phyloP scores from a whole-genome alignment of 2,329 filamentous ascomycete genomes.

The Epicoccum nigrum region DNA sequence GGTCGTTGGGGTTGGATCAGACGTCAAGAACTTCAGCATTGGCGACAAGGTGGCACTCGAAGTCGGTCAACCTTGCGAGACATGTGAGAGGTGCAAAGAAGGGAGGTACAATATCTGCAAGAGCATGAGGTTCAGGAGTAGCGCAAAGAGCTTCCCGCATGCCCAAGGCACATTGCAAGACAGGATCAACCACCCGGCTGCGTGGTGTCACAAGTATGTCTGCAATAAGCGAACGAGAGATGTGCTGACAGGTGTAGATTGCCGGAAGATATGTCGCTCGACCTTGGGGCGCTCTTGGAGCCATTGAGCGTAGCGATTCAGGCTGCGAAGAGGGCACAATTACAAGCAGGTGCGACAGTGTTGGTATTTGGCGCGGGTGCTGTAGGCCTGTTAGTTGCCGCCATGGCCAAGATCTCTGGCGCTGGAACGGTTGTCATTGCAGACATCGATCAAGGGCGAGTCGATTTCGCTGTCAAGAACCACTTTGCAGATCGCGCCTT shows the following conservation, averaged over 20 bases:
- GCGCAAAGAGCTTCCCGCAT: slow-evolving; percentile 66
- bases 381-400: slow-evolving; percentile 64
- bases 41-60: slow-evolving; percentile 93
- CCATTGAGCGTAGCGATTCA: slow-evolving; percentile 67
- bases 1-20: slow-evolving; percentile 71
- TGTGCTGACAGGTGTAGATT: slow-evolving; percentile 43
- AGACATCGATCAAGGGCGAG: slow-evolving; percentile 63
- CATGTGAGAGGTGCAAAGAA: slow-evolving; percentile 60
- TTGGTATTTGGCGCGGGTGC: slow-evolving; percentile 67
- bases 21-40: slow-evolving; percentile 66
- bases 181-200: slow-evolving; percentile 65
- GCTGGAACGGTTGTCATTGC: slow-evolving; percentile 64
- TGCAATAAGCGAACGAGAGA: not conserved
- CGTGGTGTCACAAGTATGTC: slow-evolving; percentile 62
- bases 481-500: slow-evolving; percentile 56
- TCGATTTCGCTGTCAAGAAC: slow-evolving; percentile 61
- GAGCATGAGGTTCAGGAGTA: slow-evolving; percentile 63
- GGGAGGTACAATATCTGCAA: slow-evolving; percentile 69
- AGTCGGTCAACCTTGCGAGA: slow-evolving; percentile 83
- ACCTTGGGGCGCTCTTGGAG: slow-evolving; percentile 65
- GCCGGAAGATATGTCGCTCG: slow-evolving; percentile 58
- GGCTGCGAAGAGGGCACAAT: slow-evolving; percentile 60
- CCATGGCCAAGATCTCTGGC: slow-evolving; percentile 60
- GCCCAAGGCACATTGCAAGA: slow-evolving; percentile 69
- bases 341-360: slow-evolving; percentile 55